A percentile compares a stretch with the other conserved stretches of the same genome.
Conservation (phyloP, 2,329 filamentous ascomycete genomes). For the Curvularia spicifera region DNA sequence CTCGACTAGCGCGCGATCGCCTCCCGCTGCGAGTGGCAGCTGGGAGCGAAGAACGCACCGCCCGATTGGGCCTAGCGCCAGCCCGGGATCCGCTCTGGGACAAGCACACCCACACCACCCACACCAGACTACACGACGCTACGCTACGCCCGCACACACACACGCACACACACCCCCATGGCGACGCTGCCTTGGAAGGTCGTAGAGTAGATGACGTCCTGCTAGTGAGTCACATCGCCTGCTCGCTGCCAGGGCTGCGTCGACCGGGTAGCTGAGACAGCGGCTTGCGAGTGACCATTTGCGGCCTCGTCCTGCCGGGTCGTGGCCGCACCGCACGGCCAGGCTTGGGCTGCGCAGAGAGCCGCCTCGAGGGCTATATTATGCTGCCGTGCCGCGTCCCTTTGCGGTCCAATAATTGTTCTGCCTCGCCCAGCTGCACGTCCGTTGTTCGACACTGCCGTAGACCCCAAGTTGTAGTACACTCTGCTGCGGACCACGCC, state of each 20-base stretch:
- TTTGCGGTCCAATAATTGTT: constrained; percentile 12
- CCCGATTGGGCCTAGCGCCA: not conserved
- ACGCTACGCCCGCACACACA: not conserved
- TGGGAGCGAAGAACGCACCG: constrained; percentile 1
- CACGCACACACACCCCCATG: constrained; percentile 8
- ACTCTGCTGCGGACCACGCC: constrained; percentile 15
- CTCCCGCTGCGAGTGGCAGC: constrained; percentile 24
- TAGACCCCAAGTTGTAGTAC: too few species aligned
- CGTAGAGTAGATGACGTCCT: constrained; percentile 10
- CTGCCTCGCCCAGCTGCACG: constrained; percentile 1
- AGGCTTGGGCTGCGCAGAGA: constrained; percentile 18
- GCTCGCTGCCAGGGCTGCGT: constrained; percentile 14
- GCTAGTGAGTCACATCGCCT: constrained; percentile 41
- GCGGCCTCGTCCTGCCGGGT: constrained; percentile 37
- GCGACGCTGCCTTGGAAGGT: constrained; percentile 7
- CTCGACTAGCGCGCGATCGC: constrained; percentile 25
- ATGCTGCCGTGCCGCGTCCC: constrained; percentile 24
- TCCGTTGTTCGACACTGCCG: not conserved
- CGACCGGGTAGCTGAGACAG: constrained; percentile 28
- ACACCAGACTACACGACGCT: not conserved
- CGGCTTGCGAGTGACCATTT: constrained; percentile 36
- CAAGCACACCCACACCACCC: not conserved
- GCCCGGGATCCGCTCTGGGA: not conserved
- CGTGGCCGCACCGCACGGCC: constrained; percentile 23
- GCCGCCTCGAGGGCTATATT: constrained; percentile 25